These are phyloP conservation scores for Penicillium subrubescens DNA, from an alignment of 495 filamentous ascomycete species.

Conservation along the genomic window DNA sequence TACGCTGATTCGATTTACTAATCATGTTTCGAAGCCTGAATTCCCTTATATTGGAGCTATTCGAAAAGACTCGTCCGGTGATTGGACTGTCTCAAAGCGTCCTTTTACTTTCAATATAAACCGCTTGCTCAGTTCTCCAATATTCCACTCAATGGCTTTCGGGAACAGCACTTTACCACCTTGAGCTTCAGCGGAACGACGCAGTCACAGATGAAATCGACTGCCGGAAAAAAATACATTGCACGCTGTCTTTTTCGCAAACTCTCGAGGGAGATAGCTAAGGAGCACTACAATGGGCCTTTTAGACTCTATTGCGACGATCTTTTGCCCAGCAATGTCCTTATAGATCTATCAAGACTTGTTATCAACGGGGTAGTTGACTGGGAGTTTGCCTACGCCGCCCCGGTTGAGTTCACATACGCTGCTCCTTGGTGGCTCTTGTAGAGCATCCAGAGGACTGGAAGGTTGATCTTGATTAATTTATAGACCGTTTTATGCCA, in stretches of 20 bases:
- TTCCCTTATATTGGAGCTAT: slow-evolving; percentile 44
- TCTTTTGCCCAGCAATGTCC: too few relatives aligned
- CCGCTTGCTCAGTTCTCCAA: slow-evolving; percentile 28
- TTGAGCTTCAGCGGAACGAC: slow-evolving; percentile 48
- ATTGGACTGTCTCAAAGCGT: slow-evolving; percentile 19
- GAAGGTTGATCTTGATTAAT: too few relatives aligned
- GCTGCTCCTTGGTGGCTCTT: too few relatives aligned
- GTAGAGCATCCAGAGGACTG: too few relatives aligned
- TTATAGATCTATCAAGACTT: too few relatives aligned
- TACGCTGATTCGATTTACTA: too few relatives aligned
- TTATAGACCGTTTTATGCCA: too few relatives aligned
- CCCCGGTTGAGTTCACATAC: too few relatives aligned
- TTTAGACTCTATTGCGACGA: too few relatives aligned
- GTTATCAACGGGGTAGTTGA: too few relatives aligned
- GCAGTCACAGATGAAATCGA: slow-evolving; percentile 38
- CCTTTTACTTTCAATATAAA: slow-evolving; percentile 40
- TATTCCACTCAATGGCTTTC: slow-evolving; percentile 21
- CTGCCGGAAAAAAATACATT: slow-evolving; percentile 46
- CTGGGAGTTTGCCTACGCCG: too few relatives aligned
- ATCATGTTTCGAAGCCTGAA: slow-evolving; percentile 29
- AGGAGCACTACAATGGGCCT: too few relatives aligned
- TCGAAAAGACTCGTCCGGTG: slow-evolving; percentile 13
- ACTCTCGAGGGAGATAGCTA: neutral
- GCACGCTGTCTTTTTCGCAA: slow-evolving; percentile 42
- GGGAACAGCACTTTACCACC: slow-evolving; percentile 30